Base-by-base conservation (phyloP, 352 stramenopile genomes). In the Pythium dissotocum region DNA sequence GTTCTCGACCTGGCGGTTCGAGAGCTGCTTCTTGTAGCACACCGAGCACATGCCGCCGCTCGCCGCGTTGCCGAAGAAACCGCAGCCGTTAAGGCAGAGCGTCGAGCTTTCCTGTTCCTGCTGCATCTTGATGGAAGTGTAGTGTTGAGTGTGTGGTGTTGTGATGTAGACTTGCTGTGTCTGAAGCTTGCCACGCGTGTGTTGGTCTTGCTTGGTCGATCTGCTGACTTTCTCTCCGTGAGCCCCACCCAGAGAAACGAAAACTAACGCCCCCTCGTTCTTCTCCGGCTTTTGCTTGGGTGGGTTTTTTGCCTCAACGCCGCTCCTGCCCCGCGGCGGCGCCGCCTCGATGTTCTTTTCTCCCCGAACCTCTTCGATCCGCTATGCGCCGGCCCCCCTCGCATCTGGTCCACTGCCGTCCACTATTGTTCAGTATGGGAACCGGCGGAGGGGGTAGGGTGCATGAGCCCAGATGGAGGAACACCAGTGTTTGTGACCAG, bases 1-100 rank as follows among this genome's bases (percentile, higher is more conserved):
- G 28, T 73, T 76, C 21, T 83, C 79, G 14, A 86, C 79, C 65
- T 89, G 78, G 18, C 82, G 82, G 35, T 89, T 83, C 33, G 85
- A 93, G 78, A 91, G 88, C 44, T 82, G 88, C 72, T 93, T 93
- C 74, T 91, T 93, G 83, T 85, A 93, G 75, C 85, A 93, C 4
- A 93, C 82, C 32, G 83, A 91, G 79, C 85, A 93, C 85, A 93
- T 93, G 61, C 83, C 83, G 64, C 85, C 81, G 57, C 75, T 89
- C 16, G 81, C 85, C 0, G 82, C 71, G 33, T 73, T 85, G 24
- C 85, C 85, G 71, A 93, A 93, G 73, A 93, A 93, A 14, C 85
- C 85, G 63, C 85, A 93, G 53, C 83, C 83, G 68, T 90, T 90
- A 21, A 80, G 71, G 62, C 85, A 93, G 61, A 93, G 66, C 59